Evolutionary conservation across 306 rosid species (phyloP).

Genomic region (Hippophae rhamnoides): DNA sequence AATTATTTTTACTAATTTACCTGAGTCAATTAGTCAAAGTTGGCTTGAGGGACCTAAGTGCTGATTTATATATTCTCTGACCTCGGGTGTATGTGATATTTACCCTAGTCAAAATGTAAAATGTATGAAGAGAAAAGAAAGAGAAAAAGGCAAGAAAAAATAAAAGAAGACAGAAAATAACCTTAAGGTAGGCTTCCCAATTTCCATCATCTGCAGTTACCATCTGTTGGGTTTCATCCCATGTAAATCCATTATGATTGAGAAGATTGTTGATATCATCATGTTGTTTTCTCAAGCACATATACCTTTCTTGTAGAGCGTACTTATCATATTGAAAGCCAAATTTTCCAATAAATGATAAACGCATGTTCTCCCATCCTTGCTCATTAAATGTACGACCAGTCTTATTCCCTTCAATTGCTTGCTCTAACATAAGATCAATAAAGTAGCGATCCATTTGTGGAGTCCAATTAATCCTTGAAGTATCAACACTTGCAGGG

Average conservation of each 20-base stretch:
- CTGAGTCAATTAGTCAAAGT: no score
- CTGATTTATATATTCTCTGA: no score
- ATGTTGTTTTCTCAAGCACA: constrained; percentile 45
- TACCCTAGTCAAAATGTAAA: no score
- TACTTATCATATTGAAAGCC: constrained; percentile 38
- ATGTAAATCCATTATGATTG: constrained; percentile 35
- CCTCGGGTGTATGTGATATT: no score
- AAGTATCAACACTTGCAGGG: constrained; percentile 18
- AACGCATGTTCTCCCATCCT: constrained; percentile 45
- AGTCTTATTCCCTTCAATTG: constrained; percentile 33
- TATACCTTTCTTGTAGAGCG: constrained; percentile 41
- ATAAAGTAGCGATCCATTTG: constrained; percentile 38
- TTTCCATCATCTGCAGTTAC: constrained; percentile 41
- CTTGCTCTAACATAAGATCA: constrained; percentile 49
- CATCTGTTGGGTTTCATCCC: constrained; percentile 57
- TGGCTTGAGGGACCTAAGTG: no score
- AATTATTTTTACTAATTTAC: no score
- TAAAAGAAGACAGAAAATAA: constrained; percentile 11
- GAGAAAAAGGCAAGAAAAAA: no score
- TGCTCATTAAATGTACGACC: constrained; percentile 40
- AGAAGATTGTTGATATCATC: constrained; percentile 40
- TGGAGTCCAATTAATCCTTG: constrained; percentile 45
- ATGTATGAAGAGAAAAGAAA: no score
- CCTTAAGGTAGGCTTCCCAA: constrained; percentile 63
- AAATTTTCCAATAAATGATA: constrained; percentile 29